Evolutionary conservation across 371 early-diverging fungal genomes (phyloP), one percentile per base, ranked within the genome.

Genomic region (Syncephalastrum monosporum): DNA sequence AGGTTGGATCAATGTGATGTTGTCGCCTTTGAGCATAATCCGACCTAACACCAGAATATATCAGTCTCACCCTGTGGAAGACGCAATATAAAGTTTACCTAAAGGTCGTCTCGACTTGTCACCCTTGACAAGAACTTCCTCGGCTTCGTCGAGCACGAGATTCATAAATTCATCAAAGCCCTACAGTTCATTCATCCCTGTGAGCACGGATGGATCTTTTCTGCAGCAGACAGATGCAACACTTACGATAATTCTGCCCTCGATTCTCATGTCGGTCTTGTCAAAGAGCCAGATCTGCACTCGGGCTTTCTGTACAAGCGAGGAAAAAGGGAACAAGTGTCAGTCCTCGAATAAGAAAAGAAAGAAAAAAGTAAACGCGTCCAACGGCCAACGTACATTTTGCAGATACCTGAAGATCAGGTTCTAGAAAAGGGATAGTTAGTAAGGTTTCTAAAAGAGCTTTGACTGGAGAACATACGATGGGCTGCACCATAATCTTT

Each of bases 141-240:
- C 90, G 19, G 94, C 93, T 23, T 91, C 84, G 51, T 94, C 97
- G 63, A 97, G 70, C 13, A 95, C 96, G 64, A 97, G 71, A 69
- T 91, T 95, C 96, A 97, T 96, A 67, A 97, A 97, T 72, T 97
- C 97, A 71, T 97, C 97, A 68, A 97, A 96, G 42, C 97, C 97
- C 95, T 95, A 75, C 14, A 53, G 5, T 42, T 42, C n/a, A 29
- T 43, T 51, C 19, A 27, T 27, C n/a, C 5, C 10, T 23, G 4
- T 21, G 19, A 12, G 25, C 41, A 21, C 15, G 42, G 17, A 13
- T 42, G n/a, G 25, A 29, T 33, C 43, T 33, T 16, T 47, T 17
- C 16, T 21, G 21, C 13, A 47, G 12, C 12, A 24, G 14, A 38
- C 12, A 48, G 23, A 25, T 10, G 8, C 13, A 3, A 8, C 46